Evolutionary conservation across 805 yeast genomes (phyloP).

Genomic region (Candida tallmaniae): DNA sequence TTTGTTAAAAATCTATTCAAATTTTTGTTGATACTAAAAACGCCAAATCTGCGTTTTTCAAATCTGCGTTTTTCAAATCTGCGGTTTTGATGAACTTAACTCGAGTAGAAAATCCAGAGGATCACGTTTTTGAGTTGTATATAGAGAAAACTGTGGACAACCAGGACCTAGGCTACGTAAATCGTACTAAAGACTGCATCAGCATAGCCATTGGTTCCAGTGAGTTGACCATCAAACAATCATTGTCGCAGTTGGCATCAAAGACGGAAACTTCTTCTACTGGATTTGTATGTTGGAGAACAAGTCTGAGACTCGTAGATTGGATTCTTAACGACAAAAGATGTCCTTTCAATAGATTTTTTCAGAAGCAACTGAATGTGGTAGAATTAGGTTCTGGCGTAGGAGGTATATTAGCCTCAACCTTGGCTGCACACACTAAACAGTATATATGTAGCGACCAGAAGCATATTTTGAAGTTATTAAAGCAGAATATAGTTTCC

Average conservation of each 20-base stretch:
- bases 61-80: background rate
- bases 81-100: background rate
- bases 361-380: slow-evolving; percentile 16
- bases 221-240: slow-evolving; percentile 30
- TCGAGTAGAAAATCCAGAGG: slow-evolving; percentile 16
- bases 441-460: slow-evolving; percentile 58
- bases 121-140: slow-evolving; percentile 30
- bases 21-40: no score
- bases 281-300: slow-evolving; percentile 62
- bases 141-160: slow-evolving; percentile 21
- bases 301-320: slow-evolving; percentile 44
- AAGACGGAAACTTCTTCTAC: slow-evolving; percentile 33
- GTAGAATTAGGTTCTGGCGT: slow-evolving; percentile 65
- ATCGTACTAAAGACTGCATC: slow-evolving; percentile 21
- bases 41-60: no score
- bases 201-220: slow-evolving; percentile 16
- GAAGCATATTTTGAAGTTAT: slow-evolving; percentile 45
- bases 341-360: slow-evolving; percentile 22
- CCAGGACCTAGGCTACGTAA: slow-evolving; percentile 34
- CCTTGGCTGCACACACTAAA: slow-evolving; percentile 25
- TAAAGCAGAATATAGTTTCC: slow-evolving; percentile 40
- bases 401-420: slow-evolving; percentile 46
- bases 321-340: slow-evolving; percentile 42
- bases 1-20: no score
- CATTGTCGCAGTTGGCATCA: slow-evolving; percentile 29